Base-by-base conservation (phyloP, 805 yeast species). In the Teunomyces panamensis region DNA sequence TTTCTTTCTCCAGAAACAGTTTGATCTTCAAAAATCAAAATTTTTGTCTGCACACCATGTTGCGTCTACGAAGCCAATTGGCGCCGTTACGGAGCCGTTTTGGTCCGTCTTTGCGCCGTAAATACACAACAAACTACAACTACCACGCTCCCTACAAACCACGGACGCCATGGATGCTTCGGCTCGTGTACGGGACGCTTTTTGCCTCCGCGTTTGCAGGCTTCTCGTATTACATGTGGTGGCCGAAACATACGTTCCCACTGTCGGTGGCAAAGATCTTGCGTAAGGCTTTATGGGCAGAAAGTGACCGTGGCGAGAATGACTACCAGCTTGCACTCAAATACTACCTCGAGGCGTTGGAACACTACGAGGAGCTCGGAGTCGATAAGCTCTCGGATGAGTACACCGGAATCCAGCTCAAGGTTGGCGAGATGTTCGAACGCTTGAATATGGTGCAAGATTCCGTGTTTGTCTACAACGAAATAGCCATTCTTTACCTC, bases 351-450 rank as follows among this genome's bases (percentile, higher is more conserved):
- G 84, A 85, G 53, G 96, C 96, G 0, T 67, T 90, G 26, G 74
- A 80, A 27, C 76, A 79, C 51, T 84, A 89, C 34, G 77, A 82
- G 32, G 69, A 74, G 26, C 66, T 81, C 41, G 75, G 74, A 0
- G 62, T 89, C 68, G 78, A 80, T 51, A 77, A 77, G 9, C 56
- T 86, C 29, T 74, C 81, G 48, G 94, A 89, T 58, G 92, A 87
- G 58, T 91, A 87, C 63, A 91, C 97, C 0, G 97, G 97, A 0
- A 80, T 92, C 45, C 96, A 91, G 59, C 73, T 92, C 63, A 89
- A 91, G 58, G 71, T 89, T 30, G 96, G 86, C 9, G 96, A 90
- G 58, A 85, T 89, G 89, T 87, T 81, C 60, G 96, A 89, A 58
- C 74, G 84, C 35, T 64, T 89, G 55, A 76, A 74, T 16, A 75